Percentiles rank a stretch among this genome's conserved stretches.
These are phyloP conservation scores for Aureobasidium melanogenum DNA, from an alignment of 2,329 filamentous ascomycete species.

Conservation along the genomic window DNA sequence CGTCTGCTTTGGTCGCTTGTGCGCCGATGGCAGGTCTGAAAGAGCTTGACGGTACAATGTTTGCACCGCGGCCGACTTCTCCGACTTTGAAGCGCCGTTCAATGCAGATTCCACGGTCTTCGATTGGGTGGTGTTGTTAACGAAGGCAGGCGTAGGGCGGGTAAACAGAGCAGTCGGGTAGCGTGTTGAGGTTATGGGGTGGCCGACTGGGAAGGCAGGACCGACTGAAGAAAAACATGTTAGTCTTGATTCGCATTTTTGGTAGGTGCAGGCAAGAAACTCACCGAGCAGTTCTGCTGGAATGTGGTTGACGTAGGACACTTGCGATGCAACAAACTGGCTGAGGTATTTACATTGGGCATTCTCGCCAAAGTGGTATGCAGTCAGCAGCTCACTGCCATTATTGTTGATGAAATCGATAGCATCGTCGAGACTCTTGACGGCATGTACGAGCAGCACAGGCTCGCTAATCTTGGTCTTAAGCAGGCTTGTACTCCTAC, in stretches of 20 bases:
- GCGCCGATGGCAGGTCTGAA: constrained; percentile 18
- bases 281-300: constrained; percentile 44
- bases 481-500: constrained; percentile 14
- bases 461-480: constrained; percentile 32
- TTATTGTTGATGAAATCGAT: constrained; percentile 38
- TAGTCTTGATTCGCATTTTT: background rate
- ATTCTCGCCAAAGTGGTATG: constrained; percentile 45
- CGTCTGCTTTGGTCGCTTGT: constrained; percentile 24
- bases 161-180: constrained; percentile 40
- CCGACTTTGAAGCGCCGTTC: constrained; percentile 1
- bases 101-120: constrained; percentile 9
- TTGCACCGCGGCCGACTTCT: constrained; percentile 12
- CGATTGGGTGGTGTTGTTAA: constrained; percentile 14
- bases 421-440: constrained; percentile 46
- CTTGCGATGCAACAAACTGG: constrained; percentile 44
- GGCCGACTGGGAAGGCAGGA: constrained; percentile 28
- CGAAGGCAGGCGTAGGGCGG: constrained; percentile 34
- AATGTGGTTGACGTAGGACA: constrained; percentile 50
- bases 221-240: constrained; percentile 23
- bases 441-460: constrained; percentile 37
- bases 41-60: constrained; percentile 18
- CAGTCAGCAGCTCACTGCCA: constrained; percentile 32
- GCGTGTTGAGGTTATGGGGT: constrained; percentile 23
- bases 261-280: constrained; percentile 4
- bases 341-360: constrained; percentile 49